phyloP scores from a whole-genome alignment of 2,329 filamentous ascomycete species.

The Hirsutella thompsonii region DNA sequence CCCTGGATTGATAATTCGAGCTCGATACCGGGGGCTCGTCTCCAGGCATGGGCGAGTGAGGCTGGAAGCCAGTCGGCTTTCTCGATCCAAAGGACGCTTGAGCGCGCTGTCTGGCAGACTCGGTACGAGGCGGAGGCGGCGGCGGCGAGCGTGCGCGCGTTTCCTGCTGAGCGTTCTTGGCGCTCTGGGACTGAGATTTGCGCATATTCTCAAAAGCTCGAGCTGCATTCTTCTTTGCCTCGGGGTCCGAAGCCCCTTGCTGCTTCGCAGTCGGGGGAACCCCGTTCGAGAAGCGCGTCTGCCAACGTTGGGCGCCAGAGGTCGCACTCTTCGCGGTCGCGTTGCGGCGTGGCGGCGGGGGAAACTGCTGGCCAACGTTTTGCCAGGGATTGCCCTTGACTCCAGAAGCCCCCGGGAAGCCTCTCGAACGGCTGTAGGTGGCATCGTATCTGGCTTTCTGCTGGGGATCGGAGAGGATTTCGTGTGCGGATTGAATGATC shows the following conservation, averaged over 20 bases:
- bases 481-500: conserved; percentile 74
- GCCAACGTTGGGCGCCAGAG: conserved; percentile 32
- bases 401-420: conserved; percentile 37
- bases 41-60: conserved; percentile 31
- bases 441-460: conserved; percentile 41
- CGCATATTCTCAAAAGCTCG: conserved; percentile 31
- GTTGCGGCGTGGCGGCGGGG: conserved; percentile 33
- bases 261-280: conserved; percentile 30
- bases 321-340: conserved; percentile 15
- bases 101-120: conserved; percentile 38
- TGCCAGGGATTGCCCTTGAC: conserved; percentile 46
- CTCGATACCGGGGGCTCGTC: conserved; percentile 38
- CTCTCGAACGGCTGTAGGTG: conserved; percentile 21
- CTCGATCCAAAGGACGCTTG: conserved; percentile 41
- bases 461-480: conserved; percentile 47
- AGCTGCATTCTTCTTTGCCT: conserved; percentile 27
- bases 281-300: conserved; percentile 25
- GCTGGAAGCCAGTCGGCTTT: conserved; percentile 35
- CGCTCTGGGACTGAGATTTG: conserved; percentile 17
- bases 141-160: conserved; percentile 13
- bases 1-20: conserved; percentile 35
- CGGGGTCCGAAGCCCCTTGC: conserved; percentile 16
- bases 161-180: conserved; percentile 13
- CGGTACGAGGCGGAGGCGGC: conserved; percentile 27
- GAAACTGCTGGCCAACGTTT: conserved; percentile 34